These are phyloP conservation scores for Penicillium sp. DNA, from an alignment of 2,329 filamentous ascomycete species.

Conservation along the genomic window DNA sequence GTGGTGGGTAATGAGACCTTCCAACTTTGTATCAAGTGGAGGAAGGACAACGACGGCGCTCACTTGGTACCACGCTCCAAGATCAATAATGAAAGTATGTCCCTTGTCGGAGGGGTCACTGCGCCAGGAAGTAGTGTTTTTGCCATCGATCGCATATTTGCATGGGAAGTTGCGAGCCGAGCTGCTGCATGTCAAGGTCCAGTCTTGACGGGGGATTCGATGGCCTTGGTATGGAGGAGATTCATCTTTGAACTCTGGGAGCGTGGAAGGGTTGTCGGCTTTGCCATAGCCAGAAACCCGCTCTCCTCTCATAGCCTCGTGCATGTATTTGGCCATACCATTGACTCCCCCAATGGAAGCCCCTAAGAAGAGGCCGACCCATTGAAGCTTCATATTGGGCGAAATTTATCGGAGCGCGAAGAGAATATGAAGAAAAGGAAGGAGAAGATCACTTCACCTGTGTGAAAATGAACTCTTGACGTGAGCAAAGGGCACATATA, in stretches of 20 bases:
- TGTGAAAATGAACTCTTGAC: background rate
- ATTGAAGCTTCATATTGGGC: conserved; percentile 6
- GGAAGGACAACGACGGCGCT: conserved; percentile 6
- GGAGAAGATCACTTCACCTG: background rate
- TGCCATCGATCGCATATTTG: conserved; percentile 5
- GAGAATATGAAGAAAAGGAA: background rate
- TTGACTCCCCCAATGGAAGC: conserved; percentile 5
- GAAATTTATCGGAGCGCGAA: background rate
- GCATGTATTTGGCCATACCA: conserved; percentile 9
- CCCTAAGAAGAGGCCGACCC: conserved; percentile 6
- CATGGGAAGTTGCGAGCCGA: conserved; percentile 1
- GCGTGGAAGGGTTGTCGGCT: background rate
- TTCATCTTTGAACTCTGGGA: conserved; percentile 8
- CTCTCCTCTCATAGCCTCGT: conserved; percentile 7
- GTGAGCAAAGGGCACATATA: background rate
- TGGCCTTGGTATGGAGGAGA: conserved; percentile 14
- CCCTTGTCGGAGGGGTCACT: conserved; percentile 5
- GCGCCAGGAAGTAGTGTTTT: conserved; percentile 2
- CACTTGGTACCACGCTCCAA: conserved; percentile 6
- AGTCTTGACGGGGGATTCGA: conserved; percentile 11
- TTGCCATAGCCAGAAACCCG: conserved; percentile 9
- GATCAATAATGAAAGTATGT: conserved; percentile 3
- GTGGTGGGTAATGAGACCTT: conserved; percentile 12
- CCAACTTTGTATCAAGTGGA: background rate
- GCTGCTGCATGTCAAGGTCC: conserved; percentile 15